Evolutionary conservation across 306 rosid species (phyloP), one percentile per base, ranked within the genome.

Genomic region (Quercus parvula): DNA sequence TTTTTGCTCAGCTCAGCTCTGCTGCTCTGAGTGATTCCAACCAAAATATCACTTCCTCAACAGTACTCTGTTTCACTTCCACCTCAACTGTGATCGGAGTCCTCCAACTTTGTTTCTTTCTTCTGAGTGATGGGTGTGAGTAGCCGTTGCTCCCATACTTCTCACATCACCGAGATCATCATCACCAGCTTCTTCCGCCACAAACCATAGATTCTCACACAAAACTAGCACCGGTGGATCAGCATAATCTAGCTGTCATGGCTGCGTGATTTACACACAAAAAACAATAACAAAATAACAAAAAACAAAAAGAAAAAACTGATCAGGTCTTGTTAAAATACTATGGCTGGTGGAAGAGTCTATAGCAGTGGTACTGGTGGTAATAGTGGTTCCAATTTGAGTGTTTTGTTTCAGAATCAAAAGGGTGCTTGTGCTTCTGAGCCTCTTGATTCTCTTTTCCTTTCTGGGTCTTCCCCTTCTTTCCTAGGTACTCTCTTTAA

Each of bases 171-270:
- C 27, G 95, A 87, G 80, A 90, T 94, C 88, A 91, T 94, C 74
- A 91, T 90, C 87, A 94, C 98, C 86, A 94, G 97, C 85, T 94
- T 94, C 91, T 94, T 94, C 33, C 98, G 95, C 90, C 98, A 91
- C 70, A 93, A 93, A 88, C 58, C 85, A 76, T 91, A 91, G 80
- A 77, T 83, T 69, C 7, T 12, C 10, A 0, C 30, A 1, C 25
- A 17, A n/a, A 8, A 31, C 63, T 69, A 31, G 9, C n/a, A 1
- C 8, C 73, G 35, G 55, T 56, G 20, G 72, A 70, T 55, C 41
- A 51, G 71, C 51, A 55, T 76, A 2, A 44, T 10, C 33, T 13
- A 15, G 25, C 66, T 70, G 51, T 35, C 46, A 82, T 83, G 82
- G 75, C 70, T 9, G 31, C 71, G 74, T 79, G 52, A 86, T 49